A percentile compares a stretch with the other conserved stretches of the same genome.
phyloP scores from a whole-genome alignment of 164 flowering plant species.

The Magnolia changhungtana region DNA sequence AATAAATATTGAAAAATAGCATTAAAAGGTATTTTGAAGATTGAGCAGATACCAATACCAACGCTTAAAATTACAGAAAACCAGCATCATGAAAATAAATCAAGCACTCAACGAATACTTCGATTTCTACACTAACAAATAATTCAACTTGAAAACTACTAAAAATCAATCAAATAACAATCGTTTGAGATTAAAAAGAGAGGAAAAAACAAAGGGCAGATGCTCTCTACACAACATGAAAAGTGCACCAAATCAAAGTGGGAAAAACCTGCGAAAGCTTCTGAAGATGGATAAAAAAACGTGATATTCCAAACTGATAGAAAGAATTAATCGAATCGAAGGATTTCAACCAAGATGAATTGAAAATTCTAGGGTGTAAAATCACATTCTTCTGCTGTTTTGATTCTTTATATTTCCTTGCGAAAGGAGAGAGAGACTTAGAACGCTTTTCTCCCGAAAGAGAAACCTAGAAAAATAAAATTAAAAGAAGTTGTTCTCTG shows the following conservation, averaged over 20 bases:
- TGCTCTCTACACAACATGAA: not conserved
- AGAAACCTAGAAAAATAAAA: not conserved
- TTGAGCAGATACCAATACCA: not conserved
- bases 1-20: no score
- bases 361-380: not conserved
- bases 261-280: not conserved
- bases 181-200: not conserved
- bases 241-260: not conserved
- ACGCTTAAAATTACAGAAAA: no score
- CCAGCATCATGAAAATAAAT: not conserved
- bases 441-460: not conserved
- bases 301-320: not conserved
- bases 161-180: not conserved
- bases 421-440: not conserved
- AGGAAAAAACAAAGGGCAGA: not conserved
- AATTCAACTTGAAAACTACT: not conserved
- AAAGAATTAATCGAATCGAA: no score
- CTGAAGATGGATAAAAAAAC: not conserved
- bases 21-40: not conserved
- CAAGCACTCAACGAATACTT: not conserved
- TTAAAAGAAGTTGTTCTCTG: no score
- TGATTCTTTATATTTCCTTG: not conserved
- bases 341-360: not conserved
- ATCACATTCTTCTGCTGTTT: not conserved
- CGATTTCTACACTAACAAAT: not conserved